Evolutionary conservation across 257 asterid species (phyloP), one percentile per base, ranked within the genome.

Genomic region (Solanum virginianum): DNA sequence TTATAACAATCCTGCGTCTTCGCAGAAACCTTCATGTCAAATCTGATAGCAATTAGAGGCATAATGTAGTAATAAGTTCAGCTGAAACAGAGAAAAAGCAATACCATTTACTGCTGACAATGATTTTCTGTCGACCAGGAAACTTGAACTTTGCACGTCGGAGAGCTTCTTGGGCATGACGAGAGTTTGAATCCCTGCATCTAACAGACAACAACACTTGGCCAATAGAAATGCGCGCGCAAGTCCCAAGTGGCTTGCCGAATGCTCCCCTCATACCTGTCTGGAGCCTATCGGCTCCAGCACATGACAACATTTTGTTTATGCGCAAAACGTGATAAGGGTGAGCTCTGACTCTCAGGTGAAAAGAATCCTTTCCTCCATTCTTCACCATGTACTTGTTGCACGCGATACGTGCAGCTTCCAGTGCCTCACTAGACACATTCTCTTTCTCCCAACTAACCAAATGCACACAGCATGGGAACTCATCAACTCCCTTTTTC

Each of bases 361-460:
- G 92, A 88, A 89, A 89, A 41, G 89, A 87, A 74, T 89, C 90
- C 81, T 89, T 89, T 16, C 92, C 90, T 10, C 90, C 88, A 79
- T 74, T 87, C 82, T 89, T 89, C 0, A 89, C 49, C 89, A 89
- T 89, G 88, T 89, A 89, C 22, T 89, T 89, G 88, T 89, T 89
- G 87, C 92, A 89, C 3, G 89, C 89, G 15, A 89, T 89, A 16
- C 91, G 89, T 0, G 89, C 91, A 65, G 90, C 90, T 80, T 88
- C 89, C 59, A 88, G 36, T n/a, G 89, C 90, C 80, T 88, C 89
- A 26, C 90, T 88, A 11, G 90, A 86, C 32, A 88, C 90, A 11
- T 88, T 86, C 53, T 88, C 89, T 84, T 88, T 88, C 85, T 88
- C 89, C 91, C 90, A 89, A 86, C 91, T 89, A 36, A 89, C 91